A percentile compares a stretch with the other conserved stretches of the same genome.
Conservation (phyloP, 768 basidiomycete species). For the Russula dissimulans region DNA sequence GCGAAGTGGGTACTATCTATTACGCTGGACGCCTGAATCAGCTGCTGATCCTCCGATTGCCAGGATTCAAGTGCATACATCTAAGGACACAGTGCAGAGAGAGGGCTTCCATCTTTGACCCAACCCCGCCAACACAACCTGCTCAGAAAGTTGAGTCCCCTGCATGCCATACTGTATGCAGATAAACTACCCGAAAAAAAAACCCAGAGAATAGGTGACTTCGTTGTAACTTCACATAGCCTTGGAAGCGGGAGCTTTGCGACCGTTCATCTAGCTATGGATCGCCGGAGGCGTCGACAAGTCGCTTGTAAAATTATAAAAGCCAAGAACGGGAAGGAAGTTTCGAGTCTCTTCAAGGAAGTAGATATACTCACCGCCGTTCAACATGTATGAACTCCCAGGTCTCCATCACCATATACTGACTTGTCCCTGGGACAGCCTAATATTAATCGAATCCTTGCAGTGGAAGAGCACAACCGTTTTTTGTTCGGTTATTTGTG, state of each 20-base stretch:
- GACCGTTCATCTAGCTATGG: constrained; percentile 70
- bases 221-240: constrained; percentile 68
- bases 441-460: constrained; percentile 72
- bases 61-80: constrained; percentile 62
- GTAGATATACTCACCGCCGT: constrained; percentile 63
- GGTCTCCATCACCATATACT: background rate
- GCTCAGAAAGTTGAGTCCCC: constrained; percentile 41
- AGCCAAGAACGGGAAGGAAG: constrained; percentile 48
- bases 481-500: constrained; percentile 39
- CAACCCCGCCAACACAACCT: constrained; percentile 46
- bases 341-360: constrained; percentile 64
- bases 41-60: background rate
- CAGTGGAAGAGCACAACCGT: constrained; percentile 50
- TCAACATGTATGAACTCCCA: constrained; percentile 46
- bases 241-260: constrained; percentile 78
- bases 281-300: constrained; percentile 52
- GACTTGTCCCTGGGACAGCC: constrained; percentile 36
- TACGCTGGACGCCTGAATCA: background rate
- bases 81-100: constrained; percentile 44
- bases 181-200: background rate
- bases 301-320: constrained; percentile 81
- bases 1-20: constrained; percentile 34
- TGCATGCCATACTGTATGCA: background rate
- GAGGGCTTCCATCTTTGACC: constrained; percentile 50
- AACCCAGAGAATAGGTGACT: constrained; percentile 50